phyloP scores from a whole-genome alignment of 768 basidiomycete species.

The Leucosporidium scottii region DNA sequence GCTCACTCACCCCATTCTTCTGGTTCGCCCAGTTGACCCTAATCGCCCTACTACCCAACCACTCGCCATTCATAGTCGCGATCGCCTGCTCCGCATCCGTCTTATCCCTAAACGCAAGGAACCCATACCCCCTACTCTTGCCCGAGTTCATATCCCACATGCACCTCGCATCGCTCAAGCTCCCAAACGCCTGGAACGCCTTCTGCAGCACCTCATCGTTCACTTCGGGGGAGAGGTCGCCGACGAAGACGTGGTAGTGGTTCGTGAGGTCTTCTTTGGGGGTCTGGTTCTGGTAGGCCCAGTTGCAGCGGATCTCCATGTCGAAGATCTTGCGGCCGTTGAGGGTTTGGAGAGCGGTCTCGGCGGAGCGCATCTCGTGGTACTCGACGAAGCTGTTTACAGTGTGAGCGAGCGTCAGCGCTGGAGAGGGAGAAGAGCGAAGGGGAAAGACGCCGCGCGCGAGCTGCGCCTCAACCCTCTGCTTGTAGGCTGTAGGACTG shows the following conservation, averaged over 20 bases:
- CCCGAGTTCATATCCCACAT: conserved; percentile 99
- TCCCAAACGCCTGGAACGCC: conserved; percentile 95
- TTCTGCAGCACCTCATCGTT: conserved; percentile 94
- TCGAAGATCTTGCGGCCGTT: conserved; percentile 99
- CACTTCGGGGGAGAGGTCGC: conserved; percentile 98
- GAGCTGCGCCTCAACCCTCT: not conserved
- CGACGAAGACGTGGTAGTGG: conserved; percentile 98
- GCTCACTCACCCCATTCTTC: conserved; percentile 76
- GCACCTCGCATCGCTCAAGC: conserved; percentile 91
- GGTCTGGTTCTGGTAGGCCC: conserved; percentile 93
- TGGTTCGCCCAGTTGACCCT: conserved; percentile 99
- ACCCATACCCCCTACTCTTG: conserved; percentile 95
- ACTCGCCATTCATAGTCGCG: conserved; percentile 99
- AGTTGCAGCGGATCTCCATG: conserved; percentile 98
- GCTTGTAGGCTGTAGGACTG: conserved; percentile 40
- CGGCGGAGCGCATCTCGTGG: conserved; percentile 95
- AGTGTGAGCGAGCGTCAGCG: not conserved
- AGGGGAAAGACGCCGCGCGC: not conserved
- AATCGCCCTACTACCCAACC: conserved; percentile 95
- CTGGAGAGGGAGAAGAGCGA: not conserved
- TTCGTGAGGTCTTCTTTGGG: conserved; percentile 98
- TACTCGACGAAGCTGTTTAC: conserved; percentile 64
- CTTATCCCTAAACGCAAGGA: conserved; percentile 97
- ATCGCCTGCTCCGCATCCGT: conserved; percentile 99
- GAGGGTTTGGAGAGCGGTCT: conserved; percentile 95